phyloP scores from a whole-genome alignment of 2,329 filamentous ascomycete species.

The Cladosporium colombiae region DNA sequence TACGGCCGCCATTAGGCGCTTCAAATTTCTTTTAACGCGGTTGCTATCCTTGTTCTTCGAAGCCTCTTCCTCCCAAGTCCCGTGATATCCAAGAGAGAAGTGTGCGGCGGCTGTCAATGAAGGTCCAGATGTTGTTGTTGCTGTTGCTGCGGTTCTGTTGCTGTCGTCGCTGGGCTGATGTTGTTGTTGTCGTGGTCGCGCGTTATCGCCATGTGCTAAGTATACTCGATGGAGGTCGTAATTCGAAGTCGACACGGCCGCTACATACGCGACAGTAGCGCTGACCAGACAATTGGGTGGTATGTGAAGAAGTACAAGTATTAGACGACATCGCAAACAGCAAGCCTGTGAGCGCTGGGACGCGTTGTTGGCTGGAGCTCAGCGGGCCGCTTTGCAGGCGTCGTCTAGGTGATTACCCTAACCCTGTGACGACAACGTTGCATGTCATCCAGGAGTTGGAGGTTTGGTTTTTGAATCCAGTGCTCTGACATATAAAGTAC shows the following conservation, averaged over 20 bases:
- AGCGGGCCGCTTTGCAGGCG: background rate
- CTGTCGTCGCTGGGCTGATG: slow-evolving; percentile 20
- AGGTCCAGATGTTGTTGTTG: slow-evolving; percentile 16
- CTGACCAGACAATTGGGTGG: slow-evolving; percentile 16
- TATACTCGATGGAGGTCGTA: slow-evolving; percentile 31
- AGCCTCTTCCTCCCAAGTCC: slow-evolving; percentile 4
- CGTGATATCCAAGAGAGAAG: slow-evolving; percentile 17
- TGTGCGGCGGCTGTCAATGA: slow-evolving; percentile 10
- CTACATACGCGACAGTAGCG: slow-evolving; percentile 31
- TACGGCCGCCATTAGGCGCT: slow-evolving; percentile 38
- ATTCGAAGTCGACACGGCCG: slow-evolving; percentile 31
- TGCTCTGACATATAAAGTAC: too few species aligned
- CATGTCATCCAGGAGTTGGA: too few species aligned
- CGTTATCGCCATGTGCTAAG: slow-evolving; percentile 33
- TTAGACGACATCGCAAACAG: background rate
- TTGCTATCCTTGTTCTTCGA: slow-evolving; percentile 22
- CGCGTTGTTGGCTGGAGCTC: slow-evolving; percentile 17
- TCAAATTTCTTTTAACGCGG: slow-evolving; percentile 28
- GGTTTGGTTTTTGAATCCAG: too few species aligned
- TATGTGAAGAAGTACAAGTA: slow-evolving; percentile 11
- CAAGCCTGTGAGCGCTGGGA: background rate
- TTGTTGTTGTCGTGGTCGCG: slow-evolving; percentile 28
- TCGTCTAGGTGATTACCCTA: slow-evolving; percentile 8
- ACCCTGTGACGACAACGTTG: background rate
- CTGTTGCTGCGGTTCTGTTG: slow-evolving; percentile 7